phyloP scores from a whole-genome alignment of 306 rosid genomes.

The Trifolium fragiferum region DNA sequence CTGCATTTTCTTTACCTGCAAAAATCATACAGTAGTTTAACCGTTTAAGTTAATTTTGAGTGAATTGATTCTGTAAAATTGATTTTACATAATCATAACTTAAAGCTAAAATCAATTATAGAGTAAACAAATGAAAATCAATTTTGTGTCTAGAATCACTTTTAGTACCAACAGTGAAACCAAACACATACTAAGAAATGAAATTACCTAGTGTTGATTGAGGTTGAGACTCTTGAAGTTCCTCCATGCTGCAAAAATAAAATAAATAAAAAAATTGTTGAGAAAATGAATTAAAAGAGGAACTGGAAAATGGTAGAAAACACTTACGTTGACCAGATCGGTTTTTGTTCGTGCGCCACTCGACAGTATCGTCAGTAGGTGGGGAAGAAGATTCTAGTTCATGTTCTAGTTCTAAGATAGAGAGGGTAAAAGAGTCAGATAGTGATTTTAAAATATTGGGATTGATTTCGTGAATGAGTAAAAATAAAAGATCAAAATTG shows the following conservation, averaged over 20 bases:
- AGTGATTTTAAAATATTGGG: too few species aligned
- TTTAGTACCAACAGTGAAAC: too few species aligned
- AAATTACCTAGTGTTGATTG: conserved; percentile 46
- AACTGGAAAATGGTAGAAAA: background rate
- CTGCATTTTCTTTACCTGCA: conserved; percentile 63
- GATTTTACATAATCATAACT: too few species aligned
- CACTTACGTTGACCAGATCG: conserved; percentile 35
- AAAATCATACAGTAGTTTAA: background rate
- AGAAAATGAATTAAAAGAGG: background rate
- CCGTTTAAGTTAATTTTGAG: too few species aligned
- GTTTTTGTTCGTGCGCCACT: conserved; percentile 9
- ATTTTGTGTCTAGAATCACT: too few species aligned
- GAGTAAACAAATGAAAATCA: too few species aligned
- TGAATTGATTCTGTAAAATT: too few species aligned
- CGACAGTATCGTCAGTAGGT: background rate
- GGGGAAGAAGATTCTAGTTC: conserved; percentile 56
- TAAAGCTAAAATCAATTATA: too few species aligned
- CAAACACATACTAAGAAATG: too few species aligned
- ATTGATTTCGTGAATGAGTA: too few species aligned
- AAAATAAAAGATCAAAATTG: too few species aligned
- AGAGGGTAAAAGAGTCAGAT: background rate
- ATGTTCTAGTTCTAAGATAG: background rate
- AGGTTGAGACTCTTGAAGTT: conserved; percentile 55
- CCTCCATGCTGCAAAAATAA: conserved; percentile 53
- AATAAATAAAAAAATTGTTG: background rate